A percentile compares a stretch with the other conserved stretches of the same genome.
Evolutionary conservation across 495 filamentous ascomycete species (phyloP).

Genomic region (Penicillium robsamsonii): DNA sequence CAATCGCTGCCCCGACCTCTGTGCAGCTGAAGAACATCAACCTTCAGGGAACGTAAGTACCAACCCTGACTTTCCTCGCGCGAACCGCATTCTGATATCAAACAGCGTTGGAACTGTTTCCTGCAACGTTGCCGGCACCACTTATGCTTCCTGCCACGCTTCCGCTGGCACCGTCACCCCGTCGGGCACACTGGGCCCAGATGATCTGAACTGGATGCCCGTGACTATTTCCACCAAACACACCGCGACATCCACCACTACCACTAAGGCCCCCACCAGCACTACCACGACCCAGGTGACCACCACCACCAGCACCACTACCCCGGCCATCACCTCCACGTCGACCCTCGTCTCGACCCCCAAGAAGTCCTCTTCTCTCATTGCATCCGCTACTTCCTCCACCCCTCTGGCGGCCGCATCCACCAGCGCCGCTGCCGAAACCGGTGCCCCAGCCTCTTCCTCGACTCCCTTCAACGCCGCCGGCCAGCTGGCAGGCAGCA

Average conservation of each 20-base stretch:
- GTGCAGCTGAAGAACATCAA: conserved; percentile 21
- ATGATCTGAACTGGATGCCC: conserved; percentile 28
- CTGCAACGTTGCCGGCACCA: conserved; percentile 34
- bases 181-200: conserved; percentile 20
- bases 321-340: conserved; percentile 3
- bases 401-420: conserved; percentile 14
- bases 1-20: conserved; percentile 25
- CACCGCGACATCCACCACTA: conserved; percentile 27
- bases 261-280: conserved; percentile 12
- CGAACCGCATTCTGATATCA: conserved; percentile 5
- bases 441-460: conserved; percentile 16
- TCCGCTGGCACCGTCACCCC: conserved; percentile 26
- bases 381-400: conserved; percentile 21
- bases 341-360: conserved; percentile 16
- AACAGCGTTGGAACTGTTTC: conserved; percentile 27
- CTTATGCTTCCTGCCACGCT: conserved; percentile 32
- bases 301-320: conserved; percentile 9
- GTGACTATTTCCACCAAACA: conserved; percentile 30
- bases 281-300: background rate
- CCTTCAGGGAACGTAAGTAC: conserved; percentile 23
- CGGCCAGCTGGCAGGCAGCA: conserved; percentile 22
- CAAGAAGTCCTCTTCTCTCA: conserved; percentile 19
- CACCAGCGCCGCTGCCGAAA: conserved; percentile 8
- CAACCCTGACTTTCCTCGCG: background rate
- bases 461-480: conserved; percentile 22